Evolutionary conservation across 345 rosid species (phyloP), one percentile per base, ranked within the genome.

Genomic region (Streptanthus diversifolius): DNA sequence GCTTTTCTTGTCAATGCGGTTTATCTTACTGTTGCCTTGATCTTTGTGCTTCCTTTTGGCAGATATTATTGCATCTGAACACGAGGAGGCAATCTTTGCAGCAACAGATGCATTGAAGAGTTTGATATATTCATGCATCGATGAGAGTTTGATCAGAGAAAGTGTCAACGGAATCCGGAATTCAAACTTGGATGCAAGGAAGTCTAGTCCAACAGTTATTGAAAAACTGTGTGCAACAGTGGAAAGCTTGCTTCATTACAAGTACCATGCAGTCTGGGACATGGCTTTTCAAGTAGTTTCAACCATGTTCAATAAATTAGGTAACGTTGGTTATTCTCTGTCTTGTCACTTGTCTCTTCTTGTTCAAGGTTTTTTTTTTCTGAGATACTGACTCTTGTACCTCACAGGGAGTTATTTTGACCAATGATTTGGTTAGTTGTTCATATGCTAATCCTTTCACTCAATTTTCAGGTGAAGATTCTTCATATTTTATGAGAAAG

Each of bases 51-150:
- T 78, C 22, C 63, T 75, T 37, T 71, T 82, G 80, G 74, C 83
- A 95, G 99, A 91, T 82, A 83, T 90, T 79, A 10, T 91, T 79
- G 88, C 84, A n/a, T 88, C 91, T 9, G 95, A 91, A 70, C 96
- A 95, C n/a, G 95, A 95, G 80, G 99, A 91, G 83, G 93, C 99
- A 40, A 81, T 91, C 72, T 82, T 82, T 81, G 89, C 95, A 22
- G 92, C 96, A 58, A 84, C 76, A 4, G 95, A 87, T 74, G 83
- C 96, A 11, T 83, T 87, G 39, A 95, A 89, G 82, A 86, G 76
- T 77, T 80, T 88, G 67, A 87, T 95, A 73, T 57, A 69, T 62
- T 74, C 82, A 47, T 91, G 99, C 61, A 51, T 95, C 67, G 98
- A 95, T 69, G 93, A 90, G 44, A 71, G 78, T 51, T 86, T 91